Base-by-base conservation (phyloP, 345 rosid genomes). In the Populus davidiana region DNA sequence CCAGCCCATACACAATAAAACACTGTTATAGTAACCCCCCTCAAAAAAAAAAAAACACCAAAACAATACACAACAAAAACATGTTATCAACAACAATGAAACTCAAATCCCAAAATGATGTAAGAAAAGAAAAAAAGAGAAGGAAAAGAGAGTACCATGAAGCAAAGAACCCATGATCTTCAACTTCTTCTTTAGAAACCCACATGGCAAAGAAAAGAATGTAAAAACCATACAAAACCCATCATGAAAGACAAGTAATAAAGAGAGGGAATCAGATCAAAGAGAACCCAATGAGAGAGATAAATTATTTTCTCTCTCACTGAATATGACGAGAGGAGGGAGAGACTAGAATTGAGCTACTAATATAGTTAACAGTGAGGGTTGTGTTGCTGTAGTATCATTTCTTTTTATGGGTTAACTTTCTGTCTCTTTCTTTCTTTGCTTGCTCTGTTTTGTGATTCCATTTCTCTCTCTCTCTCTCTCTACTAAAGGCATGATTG, bases 31-130 rank as follows among this genome's bases (percentile, higher is more conserved):
- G 44, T 2, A 59, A 27, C 43, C n/a, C 14, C 0, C 36, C 36
- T 33, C 35, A 61, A 73, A 20, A 73, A 23, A 43, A 69, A 17
- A 31, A 39, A 65, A 43, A 35, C 56, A 54, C 41, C 54, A 9
- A 36, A 75, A 69, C 11, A 27, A 36, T 29, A 38, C 7, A 72
- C 33, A 67, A 7, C 27, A 67, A 67, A 62, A 50, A 78, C 67
- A 50, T 59, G 31, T 47, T 29, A 18, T 35, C 43, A 43, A 43
- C 50, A 38, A 39, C n/a, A 71, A 47, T 44, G 29, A 11, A 38
- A 59, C 49, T 35, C 71, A 67, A 78, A 75, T 79, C 80, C 68
- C 73, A 75, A 38, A 70, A 71, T 41, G 47, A 56, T 1, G 43
- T 41, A 59, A 5, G 11, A 17, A 20, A 11, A n/a, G 16, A 6